A percentile compares a stretch with the other conserved stretches of the same genome.
These are phyloP conservation scores for Magnolia changhungtana DNA, from an alignment of 164 flowering plant genomes.

Conservation along the genomic window DNA sequence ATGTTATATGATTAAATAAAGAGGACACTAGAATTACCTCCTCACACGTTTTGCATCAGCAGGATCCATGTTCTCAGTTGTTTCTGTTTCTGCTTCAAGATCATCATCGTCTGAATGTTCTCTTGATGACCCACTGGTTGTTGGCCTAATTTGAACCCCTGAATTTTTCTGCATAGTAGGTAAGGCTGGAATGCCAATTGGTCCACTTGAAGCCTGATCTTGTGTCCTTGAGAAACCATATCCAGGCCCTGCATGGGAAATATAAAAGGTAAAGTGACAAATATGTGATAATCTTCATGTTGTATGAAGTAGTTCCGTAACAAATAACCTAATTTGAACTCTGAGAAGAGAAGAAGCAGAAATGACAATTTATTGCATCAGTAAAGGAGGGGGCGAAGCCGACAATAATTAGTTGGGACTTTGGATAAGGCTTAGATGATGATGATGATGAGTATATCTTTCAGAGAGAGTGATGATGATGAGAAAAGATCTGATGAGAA, in stretches of 20 bases:
- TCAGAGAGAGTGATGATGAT: no score
- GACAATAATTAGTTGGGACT: no score
- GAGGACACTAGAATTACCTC: slow-evolving; percentile 44
- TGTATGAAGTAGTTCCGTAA: slow-evolving; percentile 7
- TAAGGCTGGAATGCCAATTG: slow-evolving; percentile 39
- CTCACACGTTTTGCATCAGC: slow-evolving; percentile 82
- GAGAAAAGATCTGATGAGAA: no score
- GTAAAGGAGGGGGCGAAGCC: no score
- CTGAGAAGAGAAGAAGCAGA: no score
- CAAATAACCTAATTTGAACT: no score
- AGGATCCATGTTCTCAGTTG: slow-evolving; percentile 55
- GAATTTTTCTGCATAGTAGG: slow-evolving; percentile 44
- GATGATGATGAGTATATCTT: no score
- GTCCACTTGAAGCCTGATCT: slow-evolving; percentile 49
- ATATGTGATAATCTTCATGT: slow-evolving; percentile 4
- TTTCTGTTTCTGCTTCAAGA: slow-evolving; percentile 60
- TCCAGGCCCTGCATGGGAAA: slow-evolving; percentile 36
- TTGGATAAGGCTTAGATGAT: no score
- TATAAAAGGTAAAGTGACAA: not conserved
- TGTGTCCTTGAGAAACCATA: slow-evolving; percentile 32
- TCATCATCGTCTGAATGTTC: slow-evolving; percentile 92
- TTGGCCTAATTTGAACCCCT: slow-evolving; percentile 35
- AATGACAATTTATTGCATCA: no score
- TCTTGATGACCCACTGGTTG: slow-evolving; percentile 78
- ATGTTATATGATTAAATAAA: no score